These are phyloP conservation scores for Suhomyces taliae DNA, from an alignment of 1,139 yeast genomes.

Conservation along the genomic window DNA sequence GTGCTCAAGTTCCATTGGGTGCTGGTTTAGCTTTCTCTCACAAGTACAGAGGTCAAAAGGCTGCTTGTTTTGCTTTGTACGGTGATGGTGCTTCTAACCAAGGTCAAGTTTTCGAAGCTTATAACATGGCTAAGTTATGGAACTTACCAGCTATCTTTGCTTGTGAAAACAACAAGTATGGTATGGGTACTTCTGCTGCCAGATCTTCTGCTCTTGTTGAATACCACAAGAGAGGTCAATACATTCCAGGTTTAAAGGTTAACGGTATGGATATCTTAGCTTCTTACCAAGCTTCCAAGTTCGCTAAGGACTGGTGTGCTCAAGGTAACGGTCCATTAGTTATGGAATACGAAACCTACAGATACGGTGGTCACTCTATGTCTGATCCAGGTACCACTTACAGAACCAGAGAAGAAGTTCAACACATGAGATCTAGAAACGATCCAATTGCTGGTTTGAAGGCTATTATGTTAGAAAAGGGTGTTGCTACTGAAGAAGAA, in stretches of 20 bases:
- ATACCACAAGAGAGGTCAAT: conserved; percentile 98
- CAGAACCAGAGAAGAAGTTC: conserved; percentile 99
- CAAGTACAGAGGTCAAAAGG: conserved; percentile 81
- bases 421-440: conserved; percentile 97
- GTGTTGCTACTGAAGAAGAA: conserved; percentile 90
- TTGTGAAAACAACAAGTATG: conserved; percentile 98
- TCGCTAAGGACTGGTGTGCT: conserved; percentile 94
- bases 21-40: conserved; percentile 97
- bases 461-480: conserved; percentile 76
- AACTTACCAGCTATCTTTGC: conserved; percentile 91
- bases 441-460: conserved; percentile 98
- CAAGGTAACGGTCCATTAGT: conserved; percentile 96
- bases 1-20: conserved; percentile 98
- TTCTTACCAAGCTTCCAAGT: conserved; percentile 91
- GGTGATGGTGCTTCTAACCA: conserved; percentile 99
- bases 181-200: conserved; percentile 98
- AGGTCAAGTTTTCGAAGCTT: conserved; percentile 97
- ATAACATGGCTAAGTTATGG: conserved; percentile 99
- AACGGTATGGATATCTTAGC: conserved; percentile 99
- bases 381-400: conserved; percentile 99
- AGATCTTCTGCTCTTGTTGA: conserved; percentile 96
- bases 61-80: conserved; percentile 84
- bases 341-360: conserved; percentile 94
- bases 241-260: conserved; percentile 96
- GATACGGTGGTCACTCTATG: conserved; percentile 99